Percentiles rank a stretch among this genome's conserved stretches.
Evolutionary conservation across 805 yeast species (phyloP).

Genomic region (Ogataea thermomethanolica): DNA sequence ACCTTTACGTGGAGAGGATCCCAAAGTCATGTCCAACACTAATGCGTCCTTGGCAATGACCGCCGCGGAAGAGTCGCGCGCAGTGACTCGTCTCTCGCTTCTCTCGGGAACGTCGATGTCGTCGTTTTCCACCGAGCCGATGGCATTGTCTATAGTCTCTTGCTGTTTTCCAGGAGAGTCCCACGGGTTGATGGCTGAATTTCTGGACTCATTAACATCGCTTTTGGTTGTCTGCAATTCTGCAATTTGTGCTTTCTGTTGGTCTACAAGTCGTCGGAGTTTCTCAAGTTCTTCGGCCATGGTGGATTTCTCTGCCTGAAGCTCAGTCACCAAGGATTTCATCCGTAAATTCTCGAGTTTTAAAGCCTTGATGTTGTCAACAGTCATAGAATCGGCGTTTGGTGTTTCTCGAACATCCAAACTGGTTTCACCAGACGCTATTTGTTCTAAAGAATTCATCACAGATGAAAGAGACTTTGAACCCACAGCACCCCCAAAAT

Average conservation of each 20-base stretch:
- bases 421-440: slow-evolving; percentile 4
- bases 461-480: slow-evolving; percentile 6
- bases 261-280: slow-evolving; percentile 6
- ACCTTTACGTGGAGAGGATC: slow-evolving; percentile 32
- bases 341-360: slow-evolving; percentile 9
- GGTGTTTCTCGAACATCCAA: slow-evolving; percentile 5
- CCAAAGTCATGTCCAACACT: slow-evolving; percentile 21
- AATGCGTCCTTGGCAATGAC: slow-evolving; percentile 7
- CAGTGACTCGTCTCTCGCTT: slow-evolving; percentile 21
- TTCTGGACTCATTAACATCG: neutral
- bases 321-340: neutral
- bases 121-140: slow-evolving; percentile 6
- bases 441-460: slow-evolving; percentile 8
- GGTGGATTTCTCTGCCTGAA: neutral
- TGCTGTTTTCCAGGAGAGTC: slow-evolving; percentile 25
- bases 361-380: neutral
- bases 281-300: slow-evolving; percentile 3
- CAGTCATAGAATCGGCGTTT: neutral
- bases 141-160: slow-evolving; percentile 12
- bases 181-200: slow-evolving; percentile 20
- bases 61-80: slow-evolving; percentile 13
- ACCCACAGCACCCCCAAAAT: slow-evolving; percentile 5
- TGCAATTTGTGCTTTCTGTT: slow-evolving; percentile 2
- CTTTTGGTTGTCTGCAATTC: slow-evolving; percentile 1
- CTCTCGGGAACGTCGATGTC: slow-evolving; percentile 26